Base-by-base conservation (phyloP, 2,329 filamentous ascomycete species). In the Sporothrix schenckii region DNA sequence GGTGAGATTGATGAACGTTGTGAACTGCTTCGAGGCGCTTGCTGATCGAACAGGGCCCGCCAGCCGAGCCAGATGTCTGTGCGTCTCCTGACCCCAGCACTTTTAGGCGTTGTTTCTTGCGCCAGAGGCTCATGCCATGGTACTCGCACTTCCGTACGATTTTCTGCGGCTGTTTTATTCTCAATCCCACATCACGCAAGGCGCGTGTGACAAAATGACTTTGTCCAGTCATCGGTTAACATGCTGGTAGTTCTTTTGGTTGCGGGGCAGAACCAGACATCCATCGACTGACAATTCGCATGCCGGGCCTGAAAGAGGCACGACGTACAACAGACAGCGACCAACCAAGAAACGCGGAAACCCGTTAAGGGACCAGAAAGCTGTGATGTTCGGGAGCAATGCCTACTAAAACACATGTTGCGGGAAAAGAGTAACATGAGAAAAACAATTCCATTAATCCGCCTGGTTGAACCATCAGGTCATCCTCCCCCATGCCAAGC, bases 21-120 rank as follows among this genome's bases (percentile, higher is more conserved):
- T 54, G 71, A 72, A 68, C 69, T 71, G 72, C 71, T 49, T 63
- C 69, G 44, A 71, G 70, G 68, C 71, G 70, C 58, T 66, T 71
- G 73, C 60, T 72, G 66, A 72, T 74, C 68, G 68, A 73, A 72
- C 72, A 73, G 68, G 71, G 68, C 30, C 71, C 69, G 60, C 68
- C 58, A 70, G 72, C 70, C 74, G 72, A 75, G 70, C 71, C 72
- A 73, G 71, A 70, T 27, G 77, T 77, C 77, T 78, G 77, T 78
- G 77, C 77, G 76, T 67, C 39, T 70, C 19, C 24, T 54, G 27
- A 72, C 47, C 61, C 67, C 70, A 50, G 70, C 56, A 69, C 65
- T 70, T 70, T 67, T 52, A 5, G 53, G 30, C 30, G 56, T 49
- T 39, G 41, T 63, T 56, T 70, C 63, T 24, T 56, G 27, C 54